Conservation (phyloP, 345 rosid genomes). For the Cardamine resedifolia region DNA sequence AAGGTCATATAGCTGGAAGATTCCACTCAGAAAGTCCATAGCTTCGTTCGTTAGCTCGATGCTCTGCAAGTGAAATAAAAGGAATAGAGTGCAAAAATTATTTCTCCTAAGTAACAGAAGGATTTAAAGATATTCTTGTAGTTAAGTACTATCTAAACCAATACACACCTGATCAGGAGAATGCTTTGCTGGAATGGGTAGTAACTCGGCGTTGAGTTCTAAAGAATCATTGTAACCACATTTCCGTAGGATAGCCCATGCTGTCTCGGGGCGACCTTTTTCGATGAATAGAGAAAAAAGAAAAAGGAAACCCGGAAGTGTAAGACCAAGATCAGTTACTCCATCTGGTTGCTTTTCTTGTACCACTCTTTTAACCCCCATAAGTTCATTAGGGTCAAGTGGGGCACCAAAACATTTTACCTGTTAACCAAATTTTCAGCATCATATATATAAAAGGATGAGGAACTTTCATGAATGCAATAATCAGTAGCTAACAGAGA, state of each 20-base stretch:
- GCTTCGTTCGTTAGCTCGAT: slow-evolving; percentile 68
- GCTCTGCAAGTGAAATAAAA: slow-evolving; percentile 49
- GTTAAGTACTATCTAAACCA: background rate
- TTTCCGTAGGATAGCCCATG: slow-evolving; percentile 83
- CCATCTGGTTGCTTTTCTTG: slow-evolving; percentile 80
- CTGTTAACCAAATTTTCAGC: slow-evolving; percentile 43
- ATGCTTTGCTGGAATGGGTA: slow-evolving; percentile 58
- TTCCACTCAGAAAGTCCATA: slow-evolving; percentile 59
- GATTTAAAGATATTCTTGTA: slow-evolving; percentile 1
- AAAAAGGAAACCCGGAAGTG: slow-evolving; percentile 67
- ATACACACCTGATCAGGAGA: slow-evolving; percentile 71
- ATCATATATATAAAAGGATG: slow-evolving; percentile 13
- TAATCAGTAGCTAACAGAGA: slow-evolving; percentile 18
- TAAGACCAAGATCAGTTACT: slow-evolving; percentile 78
- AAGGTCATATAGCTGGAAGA: slow-evolving; percentile 63
- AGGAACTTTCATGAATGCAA: slow-evolving; percentile 14
- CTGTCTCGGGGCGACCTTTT: slow-evolving; percentile 75
- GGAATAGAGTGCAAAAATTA: background rate
- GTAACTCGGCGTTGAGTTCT: slow-evolving; percentile 61
- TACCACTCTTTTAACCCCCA: slow-evolving; percentile 72
- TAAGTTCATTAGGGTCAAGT: slow-evolving; percentile 72
- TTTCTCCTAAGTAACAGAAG: background rate
- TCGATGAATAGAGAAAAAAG: slow-evolving; percentile 82
- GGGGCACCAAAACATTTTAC: slow-evolving; percentile 74
- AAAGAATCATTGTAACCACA: slow-evolving; percentile 69